Conservation (phyloP, 208 protist genomes). For the Trypanosoma platydactyli region DNA sequence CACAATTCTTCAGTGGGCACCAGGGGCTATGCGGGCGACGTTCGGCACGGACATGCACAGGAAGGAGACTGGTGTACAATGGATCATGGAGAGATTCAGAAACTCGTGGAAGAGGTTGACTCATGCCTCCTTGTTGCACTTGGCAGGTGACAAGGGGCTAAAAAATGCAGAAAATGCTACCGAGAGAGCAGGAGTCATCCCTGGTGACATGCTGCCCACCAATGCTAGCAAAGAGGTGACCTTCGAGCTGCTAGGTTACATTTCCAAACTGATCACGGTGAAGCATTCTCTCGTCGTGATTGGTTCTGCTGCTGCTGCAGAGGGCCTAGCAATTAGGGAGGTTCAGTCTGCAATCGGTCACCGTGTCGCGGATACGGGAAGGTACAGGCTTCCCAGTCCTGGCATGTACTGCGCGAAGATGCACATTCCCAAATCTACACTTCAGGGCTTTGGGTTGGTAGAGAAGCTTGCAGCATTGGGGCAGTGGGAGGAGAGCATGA, state of each 20-base stretch:
- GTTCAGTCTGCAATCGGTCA: constrained; percentile 10
- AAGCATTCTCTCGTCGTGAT: neutral
- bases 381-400: neutral
- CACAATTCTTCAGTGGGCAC: constrained; percentile 19
- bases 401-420: constrained; percentile 24
- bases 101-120: constrained; percentile 4
- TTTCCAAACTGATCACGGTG: constrained; percentile 2
- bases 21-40: constrained; percentile 12
- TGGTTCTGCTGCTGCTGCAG: neutral
- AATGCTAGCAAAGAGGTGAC: neutral
- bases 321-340: neutral
- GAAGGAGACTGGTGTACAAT: neutral
- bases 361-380: neutral
- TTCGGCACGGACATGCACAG: constrained; percentile 11
- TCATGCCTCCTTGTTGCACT: neutral
- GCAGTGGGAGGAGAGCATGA: neutral
- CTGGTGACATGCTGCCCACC: neutral
- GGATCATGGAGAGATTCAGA: constrained; percentile 13
- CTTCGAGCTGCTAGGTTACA: neutral
- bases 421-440: neutral
- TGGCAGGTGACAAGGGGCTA: neutral
- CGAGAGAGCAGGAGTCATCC: neutral
- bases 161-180: neutral
- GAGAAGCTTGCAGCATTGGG: neutral
- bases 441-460: neutral